A percentile compares a stretch with the other conserved stretches of the same genome.
Conservation (phyloP, 1,139 yeast genomes). For the Pichia sp. region DNA sequence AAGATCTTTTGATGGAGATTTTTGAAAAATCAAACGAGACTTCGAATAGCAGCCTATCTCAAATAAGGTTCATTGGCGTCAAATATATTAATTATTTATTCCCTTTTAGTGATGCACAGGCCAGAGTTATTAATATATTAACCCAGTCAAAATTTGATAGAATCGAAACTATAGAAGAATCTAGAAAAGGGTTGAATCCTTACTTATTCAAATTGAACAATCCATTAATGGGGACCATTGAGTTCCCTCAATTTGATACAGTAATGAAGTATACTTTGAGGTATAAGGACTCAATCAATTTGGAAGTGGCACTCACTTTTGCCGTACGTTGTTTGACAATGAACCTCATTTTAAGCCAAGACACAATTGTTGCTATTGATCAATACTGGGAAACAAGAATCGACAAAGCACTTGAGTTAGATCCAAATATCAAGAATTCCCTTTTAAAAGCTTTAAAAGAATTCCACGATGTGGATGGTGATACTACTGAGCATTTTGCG, state of each 20-base stretch:
- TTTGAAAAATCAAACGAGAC: slow-evolving; percentile 30
- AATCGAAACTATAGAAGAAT: slow-evolving; percentile 71
- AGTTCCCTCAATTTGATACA: slow-evolving; percentile 32
- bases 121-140: slow-evolving; percentile 62
- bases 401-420: slow-evolving; percentile 68
- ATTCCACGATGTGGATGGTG: slow-evolving; percentile 19
- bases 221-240: slow-evolving; percentile 27
- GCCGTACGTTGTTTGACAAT: slow-evolving; percentile 55
- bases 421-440: slow-evolving; percentile 44
- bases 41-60: slow-evolving; percentile 28
- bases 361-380: slow-evolving; percentile 60
- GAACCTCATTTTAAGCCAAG: slow-evolving; percentile 49
- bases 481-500: slow-evolving; percentile 16
- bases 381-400: slow-evolving; percentile 71
- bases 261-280: slow-evolving; percentile 33
- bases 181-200: slow-evolving; percentile 79
- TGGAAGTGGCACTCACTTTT: slow-evolving; percentile 45
- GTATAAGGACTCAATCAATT: slow-evolving; percentile 29
- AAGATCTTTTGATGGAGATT: slow-evolving; percentile 39
- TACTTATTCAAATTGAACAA: slow-evolving; percentile 49
- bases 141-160: slow-evolving; percentile 54
- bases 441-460: slow-evolving; percentile 32
- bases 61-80: slow-evolving; percentile 58
- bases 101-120: slow-evolving; percentile 64
- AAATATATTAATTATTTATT: slow-evolving; percentile 63